Base-by-base conservation (phyloP, 768 basidiomycete species). In the Rhodocollybia butyracea region DNA sequence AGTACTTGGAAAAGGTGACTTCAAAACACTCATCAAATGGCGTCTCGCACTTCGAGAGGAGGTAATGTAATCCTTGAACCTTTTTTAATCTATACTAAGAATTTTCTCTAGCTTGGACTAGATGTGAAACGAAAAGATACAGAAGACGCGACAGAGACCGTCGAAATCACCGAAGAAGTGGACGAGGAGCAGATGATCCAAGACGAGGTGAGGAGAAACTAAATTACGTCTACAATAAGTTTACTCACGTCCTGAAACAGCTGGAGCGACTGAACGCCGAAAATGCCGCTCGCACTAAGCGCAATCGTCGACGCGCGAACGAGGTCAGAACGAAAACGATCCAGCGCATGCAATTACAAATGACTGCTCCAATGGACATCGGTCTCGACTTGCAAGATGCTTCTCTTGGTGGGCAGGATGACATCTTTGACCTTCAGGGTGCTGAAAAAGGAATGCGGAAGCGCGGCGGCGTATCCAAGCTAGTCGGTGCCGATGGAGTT, bases 341-440 rank as follows among this genome's bases (percentile, higher is more conserved):
- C 38, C 91, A 93, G 65, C 88, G 95, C 51, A 89, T 98, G 84
- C 97, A 98, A 67, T 79, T 98, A 43, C 88, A 91, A 66, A 99
- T 99, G 97, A 91, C 90, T 12, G 93, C 94, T 19, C 97, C 97
- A n/a, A 75, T 95, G 61, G 97, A 98, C 63, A 94, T 98, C 60
- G 95, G 94, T 67, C 70, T 94, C 57, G 91, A 94, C 63, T 89
- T 89, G 62, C 77, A 81, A 51, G 94, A 96, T 60, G 73, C 83
- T 2, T 78, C 88, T 17, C 77, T 96, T 17, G 76, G 73, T n/a
- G 91, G 90, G 5, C 87, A 89, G 63, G 89, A 86, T 24, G 94
- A 98, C 61, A 75, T 97, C 22, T 98, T 98, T 63, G 92, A 95
- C 64, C 80, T 98, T 39, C 83, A 75, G 46, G 75, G 78, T 41